Evolutionary conservation across 2,329 filamentous ascomycete species (phyloP).

Genomic region (Alternaria triticimaculans): DNA sequence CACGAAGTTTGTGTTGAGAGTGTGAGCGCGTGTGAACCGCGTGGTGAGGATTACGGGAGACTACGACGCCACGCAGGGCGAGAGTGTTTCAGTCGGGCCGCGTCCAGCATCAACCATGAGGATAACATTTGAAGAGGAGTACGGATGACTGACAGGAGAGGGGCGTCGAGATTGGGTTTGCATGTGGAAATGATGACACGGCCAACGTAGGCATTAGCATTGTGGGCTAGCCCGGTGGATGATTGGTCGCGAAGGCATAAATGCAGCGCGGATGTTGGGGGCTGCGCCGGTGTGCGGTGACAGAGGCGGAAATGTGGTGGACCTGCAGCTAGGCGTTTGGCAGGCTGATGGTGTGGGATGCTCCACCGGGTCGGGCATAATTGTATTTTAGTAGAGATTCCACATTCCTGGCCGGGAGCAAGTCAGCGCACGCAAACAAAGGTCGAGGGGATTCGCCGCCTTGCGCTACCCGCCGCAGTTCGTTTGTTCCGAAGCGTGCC

Average conservation of each 20-base stretch:
- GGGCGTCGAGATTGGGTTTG: conserved; percentile 1
- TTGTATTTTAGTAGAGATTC: not conserved
- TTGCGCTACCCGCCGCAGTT: not conserved
- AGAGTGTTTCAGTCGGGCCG: not conserved
- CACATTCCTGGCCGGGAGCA: not conserved
- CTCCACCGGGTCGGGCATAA: not conserved
- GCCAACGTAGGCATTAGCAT: not conserved
- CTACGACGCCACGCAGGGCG: not conserved
- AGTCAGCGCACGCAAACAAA: not conserved
- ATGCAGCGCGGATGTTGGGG: not conserved
- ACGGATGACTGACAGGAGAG: not conserved
- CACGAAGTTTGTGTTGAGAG: conserved; percentile 3
- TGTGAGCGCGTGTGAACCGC: conserved; percentile 8
- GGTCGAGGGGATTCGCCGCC: not conserved
- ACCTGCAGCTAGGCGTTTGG: conserved; percentile 13
- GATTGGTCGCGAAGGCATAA: conserved; percentile 7
- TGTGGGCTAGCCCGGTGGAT: not conserved
- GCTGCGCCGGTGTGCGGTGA: not conserved
- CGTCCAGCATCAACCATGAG: conserved; percentile 3
- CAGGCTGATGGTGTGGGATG: conserved; percentile 2
- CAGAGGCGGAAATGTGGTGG: conserved; percentile 3
- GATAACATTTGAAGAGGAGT: not conserved
- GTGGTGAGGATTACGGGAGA: not conserved
- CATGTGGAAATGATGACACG: conserved; percentile 9
- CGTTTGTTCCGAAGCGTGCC: not conserved